Conservation (phyloP, 306 rosid species). For the Glycine tomentella region DNA sequence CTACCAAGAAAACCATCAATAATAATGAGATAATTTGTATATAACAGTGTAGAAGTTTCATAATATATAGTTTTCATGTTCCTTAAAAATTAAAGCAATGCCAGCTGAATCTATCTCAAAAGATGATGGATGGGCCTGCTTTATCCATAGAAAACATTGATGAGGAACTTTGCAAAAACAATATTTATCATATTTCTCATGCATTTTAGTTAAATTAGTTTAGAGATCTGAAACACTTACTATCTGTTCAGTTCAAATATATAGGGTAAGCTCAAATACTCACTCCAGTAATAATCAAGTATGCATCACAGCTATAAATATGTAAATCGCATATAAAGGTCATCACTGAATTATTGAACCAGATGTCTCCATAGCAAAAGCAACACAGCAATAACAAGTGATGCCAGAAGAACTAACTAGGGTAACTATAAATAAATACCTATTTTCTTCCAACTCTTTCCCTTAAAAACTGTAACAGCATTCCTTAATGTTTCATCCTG, state of each 20-base stretch:
- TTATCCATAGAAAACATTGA: not conserved
- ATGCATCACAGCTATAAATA: conserved; percentile 15
- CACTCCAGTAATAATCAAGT: conserved; percentile 20
- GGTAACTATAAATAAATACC: conserved; percentile 59
- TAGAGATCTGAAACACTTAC: conserved; percentile 2
- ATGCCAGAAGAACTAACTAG: not conserved
- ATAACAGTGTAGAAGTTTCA: conserved; percentile 20
- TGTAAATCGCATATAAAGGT: conserved; percentile 17
- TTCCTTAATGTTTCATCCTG: conserved; percentile 98
- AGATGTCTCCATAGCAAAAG: conserved; percentile 24
- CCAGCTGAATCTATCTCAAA: not conserved
- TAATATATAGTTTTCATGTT: too few relatives aligned
- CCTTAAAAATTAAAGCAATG: too few relatives aligned
- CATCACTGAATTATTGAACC: conserved; percentile 27
- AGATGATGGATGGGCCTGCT: conserved; percentile 16
- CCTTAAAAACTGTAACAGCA: conserved; percentile 87
- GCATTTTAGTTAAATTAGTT: conserved; percentile 26
- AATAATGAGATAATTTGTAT: not conserved
- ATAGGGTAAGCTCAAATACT: too few relatives aligned
- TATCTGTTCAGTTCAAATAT: not conserved
- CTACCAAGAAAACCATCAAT: conserved; percentile 23
- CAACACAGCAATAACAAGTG: conserved; percentile 34
- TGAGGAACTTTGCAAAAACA: conserved; percentile 13
- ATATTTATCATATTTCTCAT: not conserved
- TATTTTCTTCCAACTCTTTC: conserved; percentile 98